Conservation (phyloP, 75 land plant species). For the Sequoiadendron giganteum region DNA sequence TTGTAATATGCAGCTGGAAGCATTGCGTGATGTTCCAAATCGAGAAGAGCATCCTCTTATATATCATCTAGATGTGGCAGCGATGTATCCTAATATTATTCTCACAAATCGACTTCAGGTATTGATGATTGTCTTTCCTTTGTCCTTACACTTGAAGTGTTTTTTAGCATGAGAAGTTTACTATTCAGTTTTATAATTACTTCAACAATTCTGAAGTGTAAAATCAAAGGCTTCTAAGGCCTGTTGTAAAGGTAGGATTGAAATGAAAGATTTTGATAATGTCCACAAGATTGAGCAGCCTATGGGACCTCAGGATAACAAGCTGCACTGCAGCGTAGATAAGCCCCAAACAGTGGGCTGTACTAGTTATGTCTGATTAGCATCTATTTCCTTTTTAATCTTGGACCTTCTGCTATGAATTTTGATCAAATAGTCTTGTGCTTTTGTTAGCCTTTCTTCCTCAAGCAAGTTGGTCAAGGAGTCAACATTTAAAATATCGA, state of each 20-base stretch:
- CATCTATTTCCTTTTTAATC: no score
- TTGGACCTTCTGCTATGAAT: no score
- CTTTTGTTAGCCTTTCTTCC: no score
- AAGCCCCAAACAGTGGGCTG: no score
- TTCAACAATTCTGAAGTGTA: not conserved
- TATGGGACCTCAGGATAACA: no score
- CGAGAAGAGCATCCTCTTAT: conserved; percentile 92
- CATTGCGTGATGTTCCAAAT: conserved; percentile 71
- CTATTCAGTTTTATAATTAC: not conserved
- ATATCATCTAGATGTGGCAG: conserved; percentile 99
- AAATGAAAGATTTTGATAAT: not conserved
- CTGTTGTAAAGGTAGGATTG: not conserved
- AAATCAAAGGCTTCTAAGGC: not conserved
- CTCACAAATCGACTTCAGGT: conserved; percentile 99
- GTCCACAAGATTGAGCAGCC: no score
- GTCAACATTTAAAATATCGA: no score
- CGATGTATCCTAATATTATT: conserved; percentile 99
- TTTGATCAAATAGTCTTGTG: no score
- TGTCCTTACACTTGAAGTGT: not conserved
- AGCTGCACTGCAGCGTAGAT: no score
- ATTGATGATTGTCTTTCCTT: conserved; percentile 7
- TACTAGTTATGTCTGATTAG: no score
- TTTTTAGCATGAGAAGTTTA: not conserved
- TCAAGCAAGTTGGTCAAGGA: no score
- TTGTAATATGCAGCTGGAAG: conserved; percentile 55